Evolutionary conservation across 768 basidiomycete species (phyloP).

Genomic region (Lactarius sp.): DNA sequence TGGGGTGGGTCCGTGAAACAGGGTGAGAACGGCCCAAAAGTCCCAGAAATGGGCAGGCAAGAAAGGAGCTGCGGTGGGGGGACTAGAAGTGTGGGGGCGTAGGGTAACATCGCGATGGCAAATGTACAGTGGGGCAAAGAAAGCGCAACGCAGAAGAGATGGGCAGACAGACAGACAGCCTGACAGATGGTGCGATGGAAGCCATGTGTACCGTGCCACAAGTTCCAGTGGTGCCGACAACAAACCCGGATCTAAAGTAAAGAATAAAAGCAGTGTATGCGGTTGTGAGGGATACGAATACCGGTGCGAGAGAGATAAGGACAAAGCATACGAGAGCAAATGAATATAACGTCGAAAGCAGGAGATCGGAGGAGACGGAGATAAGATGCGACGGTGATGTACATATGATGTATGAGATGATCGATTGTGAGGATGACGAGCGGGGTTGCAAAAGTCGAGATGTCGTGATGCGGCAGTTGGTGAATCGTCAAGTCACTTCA

Average conservation of each 20-base stretch:
- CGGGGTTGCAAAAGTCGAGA: not conserved
- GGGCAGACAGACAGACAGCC: not conserved
- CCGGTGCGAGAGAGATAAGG: too few relatives aligned
- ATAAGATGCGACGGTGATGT: too few relatives aligned
- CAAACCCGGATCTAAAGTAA: not conserved
- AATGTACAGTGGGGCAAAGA: not conserved
- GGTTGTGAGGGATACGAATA: not conserved
- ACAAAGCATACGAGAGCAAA: slow-evolving; percentile 22
- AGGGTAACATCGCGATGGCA: not conserved
- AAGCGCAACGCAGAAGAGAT: not conserved
- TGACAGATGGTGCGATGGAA: not conserved
- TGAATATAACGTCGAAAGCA: slow-evolving; percentile 17
- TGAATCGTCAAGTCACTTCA: not conserved
- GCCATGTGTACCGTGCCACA: not conserved
- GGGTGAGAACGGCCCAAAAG: not conserved
- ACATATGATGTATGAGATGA: slow-evolving; percentile 4
- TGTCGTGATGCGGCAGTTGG: not conserved
- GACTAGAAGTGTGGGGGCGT: not conserved
- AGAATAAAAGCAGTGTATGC: slow-evolving; percentile 2
- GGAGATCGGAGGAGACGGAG: too few relatives aligned
- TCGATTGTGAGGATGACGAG: not conserved
- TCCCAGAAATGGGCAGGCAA: not conserved
- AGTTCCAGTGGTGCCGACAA: not conserved
- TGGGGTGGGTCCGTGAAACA: slow-evolving; percentile 1
- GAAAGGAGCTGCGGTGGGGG: not conserved